Conservation (phyloP, 768 basidiomycete species). For the Auricularia auricula-judae region DNA sequence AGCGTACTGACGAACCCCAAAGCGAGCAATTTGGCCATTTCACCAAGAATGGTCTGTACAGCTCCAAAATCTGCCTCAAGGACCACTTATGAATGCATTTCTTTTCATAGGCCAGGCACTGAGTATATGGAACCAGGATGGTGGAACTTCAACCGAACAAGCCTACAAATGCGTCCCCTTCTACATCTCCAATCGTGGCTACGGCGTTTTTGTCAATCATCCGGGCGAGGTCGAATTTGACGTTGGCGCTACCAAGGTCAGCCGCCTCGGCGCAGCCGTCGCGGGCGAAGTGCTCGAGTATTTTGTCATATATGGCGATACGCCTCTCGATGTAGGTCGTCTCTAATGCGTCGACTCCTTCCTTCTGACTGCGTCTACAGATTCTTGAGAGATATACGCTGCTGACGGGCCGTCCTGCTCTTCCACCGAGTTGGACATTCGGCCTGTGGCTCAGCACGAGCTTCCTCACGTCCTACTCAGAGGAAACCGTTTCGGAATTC, state of each 20-base stretch:
- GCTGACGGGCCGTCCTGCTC: constrained; percentile 51
- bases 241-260: constrained; percentile 33
- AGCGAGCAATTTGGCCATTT: constrained; percentile 24
- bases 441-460: constrained; percentile 72
- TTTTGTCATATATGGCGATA: constrained; percentile 59
- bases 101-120: constrained; percentile 5
- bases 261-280: constrained; percentile 52
- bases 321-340: constrained; percentile 44
- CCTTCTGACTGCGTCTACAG: constrained; percentile 19
- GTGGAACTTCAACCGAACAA: constrained; percentile 12
- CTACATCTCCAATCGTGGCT: constrained; percentile 58
- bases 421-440: constrained; percentile 64
- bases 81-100: background rate
- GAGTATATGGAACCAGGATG: constrained; percentile 23
- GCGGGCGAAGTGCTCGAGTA: constrained; percentile 56
- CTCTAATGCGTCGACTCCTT: background rate
- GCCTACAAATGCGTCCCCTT: constrained; percentile 58
- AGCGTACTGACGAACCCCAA: background rate
- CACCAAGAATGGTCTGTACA: constrained; percentile 24
- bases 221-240: constrained; percentile 59
- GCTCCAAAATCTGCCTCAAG: background rate
- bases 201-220: constrained; percentile 69
- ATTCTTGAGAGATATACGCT: constrained; percentile 52
- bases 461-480: constrained; percentile 51
- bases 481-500: constrained; percentile 57